Percentiles rank a stretch among this genome's conserved stretches.
These are phyloP conservation scores for Asterella californica DNA, from an alignment of 225 moss, liverwort and hornwort genomes.

Conservation along the genomic window DNA sequence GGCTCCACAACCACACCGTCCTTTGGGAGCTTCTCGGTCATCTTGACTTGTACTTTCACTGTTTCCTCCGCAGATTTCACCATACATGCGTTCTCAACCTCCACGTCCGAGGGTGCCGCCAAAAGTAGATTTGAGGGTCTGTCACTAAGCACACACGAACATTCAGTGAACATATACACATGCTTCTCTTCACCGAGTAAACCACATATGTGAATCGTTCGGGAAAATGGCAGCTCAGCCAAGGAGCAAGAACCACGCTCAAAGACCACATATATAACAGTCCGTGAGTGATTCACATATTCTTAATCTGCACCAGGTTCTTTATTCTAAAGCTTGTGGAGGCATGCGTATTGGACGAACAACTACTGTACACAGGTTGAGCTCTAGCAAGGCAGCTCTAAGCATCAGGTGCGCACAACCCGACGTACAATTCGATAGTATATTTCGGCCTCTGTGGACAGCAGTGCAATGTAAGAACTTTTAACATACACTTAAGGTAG, in stretches of 20 bases:
- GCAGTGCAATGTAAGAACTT: too few relatives aligned
- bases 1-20: constrained; percentile 39
- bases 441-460: background rate
- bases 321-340: background rate
- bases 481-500: too few relatives aligned
- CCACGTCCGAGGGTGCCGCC: constrained; percentile 22
- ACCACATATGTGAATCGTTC: too few relatives aligned
- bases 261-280: too few relatives aligned
- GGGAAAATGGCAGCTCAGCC: too few relatives aligned
- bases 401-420: too few relatives aligned
- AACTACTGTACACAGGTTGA: background rate
- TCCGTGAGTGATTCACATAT: too few relatives aligned
- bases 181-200: background rate
- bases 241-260: too few relatives aligned
- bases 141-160: background rate
- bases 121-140: constrained; percentile 27
- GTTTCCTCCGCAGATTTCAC: constrained; percentile 24
- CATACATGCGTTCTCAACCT: constrained; percentile 25
- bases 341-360: background rate
- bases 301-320: too few relatives aligned
- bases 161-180: background rate
- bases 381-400: background rate
- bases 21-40: constrained; percentile 22
- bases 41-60: constrained; percentile 21
- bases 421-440: background rate